phyloP scores from a whole-genome alignment of 2,329 filamentous ascomycete species.

The Diaporthe helianthi region DNA sequence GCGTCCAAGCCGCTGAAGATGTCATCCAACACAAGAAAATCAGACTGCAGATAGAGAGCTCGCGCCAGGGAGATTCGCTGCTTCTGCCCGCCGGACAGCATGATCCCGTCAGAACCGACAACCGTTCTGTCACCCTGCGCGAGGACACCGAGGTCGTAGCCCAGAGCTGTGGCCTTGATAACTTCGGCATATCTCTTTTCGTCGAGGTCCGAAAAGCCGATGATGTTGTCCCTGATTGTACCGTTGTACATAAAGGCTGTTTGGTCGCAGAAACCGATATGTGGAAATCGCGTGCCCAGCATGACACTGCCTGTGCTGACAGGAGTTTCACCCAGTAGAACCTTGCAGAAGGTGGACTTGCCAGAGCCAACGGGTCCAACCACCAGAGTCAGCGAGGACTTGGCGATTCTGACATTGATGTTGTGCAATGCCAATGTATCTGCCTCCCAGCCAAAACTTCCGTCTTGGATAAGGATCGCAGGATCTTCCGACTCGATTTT shows the following conservation, averaged over 20 bases:
- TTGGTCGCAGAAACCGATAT: slow-evolving; percentile 42
- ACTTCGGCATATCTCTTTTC: slow-evolving; percentile 42
- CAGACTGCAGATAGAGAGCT: slow-evolving; percentile 37
- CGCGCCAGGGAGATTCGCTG: slow-evolving; percentile 40
- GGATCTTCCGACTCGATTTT: too few relatives aligned
- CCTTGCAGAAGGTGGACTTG: slow-evolving; percentile 48
- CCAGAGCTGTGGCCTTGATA: slow-evolving; percentile 43
- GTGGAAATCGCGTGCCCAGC: not conserved
- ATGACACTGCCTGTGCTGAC: slow-evolving; percentile 13
- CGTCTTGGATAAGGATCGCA: not conserved
- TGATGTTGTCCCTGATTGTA: slow-evolving; percentile 30
- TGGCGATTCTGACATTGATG: not conserved
- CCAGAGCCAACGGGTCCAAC: slow-evolving; percentile 48
- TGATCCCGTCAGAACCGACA: slow-evolving; percentile 47
- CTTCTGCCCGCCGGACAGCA: slow-evolving; percentile 47
- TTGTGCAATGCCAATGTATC: not conserved
- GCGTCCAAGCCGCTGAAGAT: slow-evolving; percentile 50
- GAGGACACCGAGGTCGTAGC: slow-evolving; percentile 41
- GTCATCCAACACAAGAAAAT: slow-evolving; percentile 49
- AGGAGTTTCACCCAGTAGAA: slow-evolving; percentile 44
- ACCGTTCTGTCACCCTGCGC: slow-evolving; percentile 45
- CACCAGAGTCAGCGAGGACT: slow-evolving; percentile 43
- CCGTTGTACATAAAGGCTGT: slow-evolving; percentile 26
- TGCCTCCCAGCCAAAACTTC: slow-evolving; percentile 6
- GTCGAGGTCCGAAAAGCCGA: slow-evolving; percentile 28